A percentile compares a stretch with the other conserved stretches of the same genome.
Evolutionary conservation across 345 rosid genomes (phyloP).

Genomic region (Carallia pectinifolia): DNA sequence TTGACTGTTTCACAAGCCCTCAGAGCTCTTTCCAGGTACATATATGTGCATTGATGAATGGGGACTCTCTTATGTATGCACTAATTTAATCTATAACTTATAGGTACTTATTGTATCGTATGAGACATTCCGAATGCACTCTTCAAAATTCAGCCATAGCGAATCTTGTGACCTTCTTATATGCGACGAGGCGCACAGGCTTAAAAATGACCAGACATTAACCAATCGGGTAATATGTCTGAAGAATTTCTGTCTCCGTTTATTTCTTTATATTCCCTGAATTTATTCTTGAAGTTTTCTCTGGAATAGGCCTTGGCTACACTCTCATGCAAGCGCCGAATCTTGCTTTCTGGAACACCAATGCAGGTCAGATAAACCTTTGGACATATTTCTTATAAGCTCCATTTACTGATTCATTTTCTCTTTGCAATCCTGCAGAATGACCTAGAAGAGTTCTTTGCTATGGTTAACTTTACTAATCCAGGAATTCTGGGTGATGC

Average conservation of each 20-base stretch:
- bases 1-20: slow-evolving; percentile 70
- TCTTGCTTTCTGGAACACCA: slow-evolving; percentile 96
- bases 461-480: slow-evolving; percentile 98
- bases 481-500: slow-evolving; percentile 90
- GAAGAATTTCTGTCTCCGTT: slow-evolving; percentile 2
- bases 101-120: slow-evolving; percentile 94
- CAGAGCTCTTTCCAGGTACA: slow-evolving; percentile 68
- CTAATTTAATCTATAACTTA: slow-evolving; percentile 23
- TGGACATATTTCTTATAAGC: background rate
- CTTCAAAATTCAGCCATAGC: slow-evolving; percentile 68
- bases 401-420: background rate
- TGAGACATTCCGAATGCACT: slow-evolving; percentile 97
- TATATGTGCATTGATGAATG: no score
- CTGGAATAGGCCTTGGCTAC: slow-evolving; percentile 81
- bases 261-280: slow-evolving; percentile 12
- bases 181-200: slow-evolving; percentile 98
- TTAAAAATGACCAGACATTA: slow-evolving; percentile 91
- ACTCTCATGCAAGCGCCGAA: slow-evolving; percentile 81
- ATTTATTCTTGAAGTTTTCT: slow-evolving; percentile 18
- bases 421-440: slow-evolving; percentile 49
- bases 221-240: slow-evolving; percentile 74
- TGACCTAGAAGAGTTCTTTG: slow-evolving; percentile 97
- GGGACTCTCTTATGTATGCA: slow-evolving; percentile 4
- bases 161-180: slow-evolving; percentile 93
- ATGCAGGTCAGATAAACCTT: slow-evolving; percentile 67